phyloP scores from a whole-genome alignment of 129 eudicot genomes.

The Gnaphalium uliginosum region DNA sequence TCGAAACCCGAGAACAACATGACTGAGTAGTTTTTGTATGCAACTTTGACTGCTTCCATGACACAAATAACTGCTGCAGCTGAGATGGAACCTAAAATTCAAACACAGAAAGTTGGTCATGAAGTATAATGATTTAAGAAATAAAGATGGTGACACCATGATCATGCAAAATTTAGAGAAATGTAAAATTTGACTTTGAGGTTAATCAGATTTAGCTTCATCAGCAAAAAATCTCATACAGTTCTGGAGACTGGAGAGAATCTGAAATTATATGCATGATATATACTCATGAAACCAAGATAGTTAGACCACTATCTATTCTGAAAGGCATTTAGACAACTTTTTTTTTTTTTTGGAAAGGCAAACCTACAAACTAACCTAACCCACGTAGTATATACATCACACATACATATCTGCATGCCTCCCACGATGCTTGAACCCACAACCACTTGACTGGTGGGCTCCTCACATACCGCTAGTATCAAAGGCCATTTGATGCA shows the following conservation, averaged over 20 bases:
- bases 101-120: constrained; percentile 9
- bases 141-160: background rate
- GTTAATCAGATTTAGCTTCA: background rate
- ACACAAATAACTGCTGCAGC: constrained; percentile 42
- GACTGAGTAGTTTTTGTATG: constrained; percentile 21
- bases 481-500: background rate
- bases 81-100: constrained; percentile 50
- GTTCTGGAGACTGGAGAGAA: background rate
- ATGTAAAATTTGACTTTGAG: background rate
- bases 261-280: background rate
- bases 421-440: no score
- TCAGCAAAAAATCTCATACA: background rate
- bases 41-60: constrained; percentile 46
- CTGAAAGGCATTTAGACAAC: no score
- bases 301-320: no score
- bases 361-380: no score
- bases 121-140: background rate
- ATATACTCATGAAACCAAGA: background rate
- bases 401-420: no score
- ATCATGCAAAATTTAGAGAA: background rate
- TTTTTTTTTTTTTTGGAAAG: no score
- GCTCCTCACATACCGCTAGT: no score
- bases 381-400: no score
- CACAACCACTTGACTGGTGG: no score
- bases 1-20: constrained; percentile 1